These are phyloP conservation scores for Pichia thaimueangensis DNA, from an alignment of 805 yeast genomes.

Conservation along the genomic window DNA sequence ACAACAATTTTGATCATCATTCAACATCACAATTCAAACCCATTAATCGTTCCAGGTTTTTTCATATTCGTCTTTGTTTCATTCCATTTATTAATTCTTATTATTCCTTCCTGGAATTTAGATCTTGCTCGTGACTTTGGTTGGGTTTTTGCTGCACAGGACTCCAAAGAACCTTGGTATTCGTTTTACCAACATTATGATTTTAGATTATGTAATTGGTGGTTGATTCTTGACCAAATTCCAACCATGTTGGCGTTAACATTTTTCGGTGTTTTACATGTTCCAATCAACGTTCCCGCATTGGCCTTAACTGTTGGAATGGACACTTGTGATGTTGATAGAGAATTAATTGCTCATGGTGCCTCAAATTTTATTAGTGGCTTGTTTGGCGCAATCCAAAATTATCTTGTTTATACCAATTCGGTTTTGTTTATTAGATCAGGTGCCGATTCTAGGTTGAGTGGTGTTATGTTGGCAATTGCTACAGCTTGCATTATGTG, in stretches of 20 bases:
- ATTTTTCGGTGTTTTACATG: constrained; percentile 92
- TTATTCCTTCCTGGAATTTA: constrained; percentile 62
- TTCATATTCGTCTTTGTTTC: constrained; percentile 63
- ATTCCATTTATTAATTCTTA: constrained; percentile 62
- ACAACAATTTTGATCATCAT: constrained; percentile 55
- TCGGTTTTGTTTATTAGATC: constrained; percentile 87
- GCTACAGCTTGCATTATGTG: constrained; percentile 79
- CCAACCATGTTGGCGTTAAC: constrained; percentile 96
- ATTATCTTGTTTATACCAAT: constrained; percentile 91
- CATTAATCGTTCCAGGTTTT: constrained; percentile 74
- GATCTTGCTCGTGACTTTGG: constrained; percentile 61
- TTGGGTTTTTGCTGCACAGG: constrained; percentile 74
- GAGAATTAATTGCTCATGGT: constrained; percentile 94
- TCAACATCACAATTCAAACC: constrained; percentile 52
- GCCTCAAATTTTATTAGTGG: constrained; percentile 85
- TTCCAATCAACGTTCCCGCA: constrained; percentile 97
- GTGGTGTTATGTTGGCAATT: constrained; percentile 82
- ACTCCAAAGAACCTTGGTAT: constrained; percentile 79
- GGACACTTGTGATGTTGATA: constrained; percentile 83
- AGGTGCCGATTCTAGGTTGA: constrained; percentile 84
- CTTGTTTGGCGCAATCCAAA: constrained; percentile 79
- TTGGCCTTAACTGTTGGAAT: constrained; percentile 84
- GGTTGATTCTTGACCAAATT: constrained; percentile 53
- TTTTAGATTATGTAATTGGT: constrained; percentile 70
- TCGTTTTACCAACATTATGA: constrained; percentile 71